phyloP scores from a whole-genome alignment of 352 stramenopile species.

The Globisporangium paddicum region DNA sequence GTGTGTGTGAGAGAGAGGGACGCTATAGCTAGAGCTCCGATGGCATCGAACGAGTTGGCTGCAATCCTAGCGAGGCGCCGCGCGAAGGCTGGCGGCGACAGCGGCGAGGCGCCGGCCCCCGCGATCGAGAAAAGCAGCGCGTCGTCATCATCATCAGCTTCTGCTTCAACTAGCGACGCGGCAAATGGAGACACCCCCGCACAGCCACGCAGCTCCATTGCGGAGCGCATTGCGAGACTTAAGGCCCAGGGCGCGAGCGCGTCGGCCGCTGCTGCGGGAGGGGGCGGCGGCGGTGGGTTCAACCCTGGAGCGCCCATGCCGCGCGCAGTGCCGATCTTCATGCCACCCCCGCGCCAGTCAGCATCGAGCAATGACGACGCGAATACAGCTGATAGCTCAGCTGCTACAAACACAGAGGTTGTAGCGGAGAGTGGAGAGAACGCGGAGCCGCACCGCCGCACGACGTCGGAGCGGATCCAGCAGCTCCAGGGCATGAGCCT shows the following conservation, averaged over 20 bases:
- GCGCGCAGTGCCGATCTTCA: constrained; percentile 14
- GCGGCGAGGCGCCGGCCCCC: constrained; percentile 17
- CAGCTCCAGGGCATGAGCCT: constrained; percentile 67
- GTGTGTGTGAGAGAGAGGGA: neutral
- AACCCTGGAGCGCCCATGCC: constrained; percentile 3
- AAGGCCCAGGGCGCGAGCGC: constrained; percentile 59
- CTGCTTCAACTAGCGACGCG: constrained; percentile 12
- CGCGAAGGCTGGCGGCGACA: constrained; percentile 53
- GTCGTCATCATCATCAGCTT: constrained; percentile 7
- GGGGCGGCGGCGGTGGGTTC: neutral
- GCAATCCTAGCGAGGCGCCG: constrained; percentile 75
- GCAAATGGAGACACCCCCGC: constrained; percentile 2
- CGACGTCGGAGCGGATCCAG: constrained; percentile 57
- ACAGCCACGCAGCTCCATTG: constrained; percentile 43
- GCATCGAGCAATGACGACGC: constrained; percentile 11
- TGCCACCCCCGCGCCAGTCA: constrained; percentile 7
- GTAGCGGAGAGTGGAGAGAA: constrained; percentile 11
- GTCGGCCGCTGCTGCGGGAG: constrained; percentile 14
- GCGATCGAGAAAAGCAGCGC: constrained; percentile 25
- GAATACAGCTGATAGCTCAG: neutral
- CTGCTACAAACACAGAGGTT: neutral
- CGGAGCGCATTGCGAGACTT: constrained; percentile 69
- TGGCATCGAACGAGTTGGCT: constrained; percentile 80
- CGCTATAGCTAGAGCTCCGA: constrained; percentile 13
- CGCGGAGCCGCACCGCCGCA: constrained; percentile 12